Conservation (phyloP, 495 filamentous ascomycete genomes). For the Xylaria flabelliformis region DNA sequence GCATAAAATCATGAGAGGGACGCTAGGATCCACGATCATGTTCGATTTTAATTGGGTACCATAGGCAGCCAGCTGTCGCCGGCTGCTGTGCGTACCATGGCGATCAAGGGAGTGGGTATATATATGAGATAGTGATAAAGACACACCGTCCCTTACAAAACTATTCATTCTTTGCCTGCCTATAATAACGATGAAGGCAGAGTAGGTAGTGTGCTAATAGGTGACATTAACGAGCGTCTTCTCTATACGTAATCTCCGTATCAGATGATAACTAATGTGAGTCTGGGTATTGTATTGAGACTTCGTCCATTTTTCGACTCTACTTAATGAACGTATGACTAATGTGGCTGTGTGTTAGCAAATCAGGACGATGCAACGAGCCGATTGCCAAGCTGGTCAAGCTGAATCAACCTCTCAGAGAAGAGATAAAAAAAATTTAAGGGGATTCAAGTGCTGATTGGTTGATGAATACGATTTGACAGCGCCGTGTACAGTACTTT, state of each 20-base stretch:
- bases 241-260: background rate
- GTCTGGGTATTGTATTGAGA: background rate
- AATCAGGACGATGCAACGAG: background rate
- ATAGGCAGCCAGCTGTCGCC: background rate
- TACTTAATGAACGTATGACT: background rate
- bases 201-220: too few relatives aligned
- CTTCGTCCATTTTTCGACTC: background rate
- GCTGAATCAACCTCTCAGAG: slow-evolving; percentile 8
- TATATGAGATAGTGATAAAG: too few relatives aligned
- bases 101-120: too few relatives aligned
- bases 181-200: background rate
- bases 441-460: slow-evolving; percentile 14
- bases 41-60: slow-evolving; percentile 7
- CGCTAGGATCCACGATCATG: slow-evolving; percentile 14
- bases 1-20: slow-evolving; percentile 14
- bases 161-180: background rate
- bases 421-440: slow-evolving; percentile 19
- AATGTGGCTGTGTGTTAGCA: background rate
- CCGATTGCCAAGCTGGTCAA: slow-evolving; percentile 5
- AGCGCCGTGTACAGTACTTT: background rate
- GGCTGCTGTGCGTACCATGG: too few relatives aligned
- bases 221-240: background rate
- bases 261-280: background rate
- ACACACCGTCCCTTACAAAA: too few relatives aligned
- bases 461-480: background rate